Evolutionary conservation across 192 early-diverging fungal genomes (phyloP).

Genomic region (Linnemannia elongata): DNA sequence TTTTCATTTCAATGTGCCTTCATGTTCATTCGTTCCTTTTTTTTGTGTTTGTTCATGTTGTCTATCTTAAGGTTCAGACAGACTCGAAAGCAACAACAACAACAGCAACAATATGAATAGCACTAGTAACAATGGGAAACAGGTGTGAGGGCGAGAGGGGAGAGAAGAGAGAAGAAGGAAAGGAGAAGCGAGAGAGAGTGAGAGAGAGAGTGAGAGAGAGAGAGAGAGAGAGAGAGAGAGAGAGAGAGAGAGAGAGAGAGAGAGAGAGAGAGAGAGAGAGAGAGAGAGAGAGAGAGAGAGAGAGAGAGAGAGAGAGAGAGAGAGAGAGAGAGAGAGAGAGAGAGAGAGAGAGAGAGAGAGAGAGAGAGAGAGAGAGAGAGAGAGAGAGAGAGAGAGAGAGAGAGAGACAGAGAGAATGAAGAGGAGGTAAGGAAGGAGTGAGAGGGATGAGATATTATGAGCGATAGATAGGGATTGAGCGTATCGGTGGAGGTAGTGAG

Average conservation of each 20-base stretch:
- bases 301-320: too few species aligned
- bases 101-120: too few species aligned
- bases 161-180: background rate
- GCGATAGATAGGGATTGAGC: background rate
- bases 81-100: background rate
- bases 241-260: too few species aligned
- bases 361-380: background rate
- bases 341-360: too few species aligned
- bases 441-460: background rate
- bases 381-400: background rate
- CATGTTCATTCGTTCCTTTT: background rate
- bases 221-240: background rate
- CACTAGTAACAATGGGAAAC: too few species aligned
- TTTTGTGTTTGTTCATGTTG: background rate
- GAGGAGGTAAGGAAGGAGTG: background rate
- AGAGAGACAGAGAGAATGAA: background rate
- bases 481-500: background rate
- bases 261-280: background rate
- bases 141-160: background rate
- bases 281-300: background rate
- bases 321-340: too few species aligned
- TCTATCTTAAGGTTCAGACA: background rate
- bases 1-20: conserved; percentile 2
- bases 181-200: too few species aligned
- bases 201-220: background rate